Percentiles rank a stretch among this genome's conserved stretches.
Conservation (phyloP, 768 basidiomycete genomes). For the Lactifluus rugatus region DNA sequence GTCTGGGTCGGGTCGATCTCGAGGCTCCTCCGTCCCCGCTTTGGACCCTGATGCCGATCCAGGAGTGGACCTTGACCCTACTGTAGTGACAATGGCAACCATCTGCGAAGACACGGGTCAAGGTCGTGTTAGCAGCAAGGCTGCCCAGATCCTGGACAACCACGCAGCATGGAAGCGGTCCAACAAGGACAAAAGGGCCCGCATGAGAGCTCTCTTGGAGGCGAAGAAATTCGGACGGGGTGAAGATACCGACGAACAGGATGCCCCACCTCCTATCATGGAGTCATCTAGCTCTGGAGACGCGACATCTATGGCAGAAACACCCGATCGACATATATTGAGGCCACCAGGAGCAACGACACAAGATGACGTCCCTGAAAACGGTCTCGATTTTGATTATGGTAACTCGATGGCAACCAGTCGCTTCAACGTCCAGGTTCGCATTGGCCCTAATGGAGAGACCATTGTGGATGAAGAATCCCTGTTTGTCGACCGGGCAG, state of each 20-base stretch:
- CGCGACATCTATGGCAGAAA: background rate
- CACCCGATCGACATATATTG: background rate
- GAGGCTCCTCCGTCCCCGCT: conserved; percentile 37
- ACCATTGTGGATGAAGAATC: conserved; percentile 82
- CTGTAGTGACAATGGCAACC: conserved; percentile 70
- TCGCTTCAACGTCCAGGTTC: conserved; percentile 76
- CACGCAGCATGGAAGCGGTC: conserved; percentile 63
- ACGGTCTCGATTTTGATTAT: conserved; percentile 60
- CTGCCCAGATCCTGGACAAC: conserved; percentile 57
- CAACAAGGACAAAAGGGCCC: conserved; percentile 55
- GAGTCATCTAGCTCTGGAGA: background rate
- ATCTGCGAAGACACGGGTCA: conserved; percentile 71
- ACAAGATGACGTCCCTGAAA: conserved; percentile 33
- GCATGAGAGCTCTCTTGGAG: conserved; percentile 55
- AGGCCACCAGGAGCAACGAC: conserved; percentile 7
- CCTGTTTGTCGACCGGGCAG: conserved; percentile 63
- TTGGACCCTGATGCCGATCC: conserved; percentile 54
- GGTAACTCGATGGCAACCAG: conserved; percentile 52
- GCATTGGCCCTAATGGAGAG: conserved; percentile 80
- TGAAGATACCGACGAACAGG: conserved; percentile 36
- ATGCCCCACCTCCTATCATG: background rate
- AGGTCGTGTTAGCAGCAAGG: conserved; percentile 72
- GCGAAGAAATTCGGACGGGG: conserved; percentile 64
- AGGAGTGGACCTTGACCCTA: conserved; percentile 76
- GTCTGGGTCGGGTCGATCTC: conserved; percentile 20